These are phyloP conservation scores for Amanita exitialis DNA, from an alignment of 768 basidiomycete species.

Conservation along the genomic window DNA sequence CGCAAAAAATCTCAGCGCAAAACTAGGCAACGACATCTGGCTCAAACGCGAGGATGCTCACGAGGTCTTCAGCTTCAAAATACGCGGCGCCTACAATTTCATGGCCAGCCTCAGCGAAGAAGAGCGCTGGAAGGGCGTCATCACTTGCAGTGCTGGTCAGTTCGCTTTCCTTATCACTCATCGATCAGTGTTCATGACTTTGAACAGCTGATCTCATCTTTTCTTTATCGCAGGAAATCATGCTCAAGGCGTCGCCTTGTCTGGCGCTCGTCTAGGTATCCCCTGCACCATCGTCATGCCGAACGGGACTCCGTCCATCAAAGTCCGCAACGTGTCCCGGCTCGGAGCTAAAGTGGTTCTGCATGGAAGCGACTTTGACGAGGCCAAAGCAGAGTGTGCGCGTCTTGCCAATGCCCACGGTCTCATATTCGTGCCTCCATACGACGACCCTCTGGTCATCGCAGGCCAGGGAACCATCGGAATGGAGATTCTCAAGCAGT, in stretches of 20 bases:
- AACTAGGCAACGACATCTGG: constrained; percentile 89
- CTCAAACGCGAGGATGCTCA: constrained; percentile 97
- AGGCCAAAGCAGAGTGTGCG: constrained; percentile 89
- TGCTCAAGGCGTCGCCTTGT: constrained; percentile 95
- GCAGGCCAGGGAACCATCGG: constrained; percentile 95
- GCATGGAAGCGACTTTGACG: constrained; percentile 90
- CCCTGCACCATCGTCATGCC: constrained; percentile 99
- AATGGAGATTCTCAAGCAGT: constrained; percentile 90
- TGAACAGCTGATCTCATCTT: constrained; percentile 5
- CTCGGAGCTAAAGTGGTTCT: constrained; percentile 92
- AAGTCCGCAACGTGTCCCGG: constrained; percentile 90
- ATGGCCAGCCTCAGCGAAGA: constrained; percentile 86
- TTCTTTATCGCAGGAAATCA: constrained; percentile 67
- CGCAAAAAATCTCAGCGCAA: constrained; percentile 78
- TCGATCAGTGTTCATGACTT: constrained; percentile 28
- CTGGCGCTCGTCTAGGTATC: constrained; percentile 78
- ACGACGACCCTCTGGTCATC: constrained; percentile 94
- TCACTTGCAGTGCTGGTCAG: constrained; percentile 97
- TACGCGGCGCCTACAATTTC: constrained; percentile 96
- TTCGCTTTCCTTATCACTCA: constrained; percentile 12
- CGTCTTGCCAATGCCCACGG: constrained; percentile 69
- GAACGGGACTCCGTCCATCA: constrained; percentile 87
- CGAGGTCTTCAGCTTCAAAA: constrained; percentile 98
- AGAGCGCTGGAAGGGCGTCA: constrained; percentile 94
- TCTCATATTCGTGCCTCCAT: constrained; percentile 89